phyloP scores from a whole-genome alignment of 2,329 filamentous ascomycete genomes.

The Hypoxylon sp. region DNA sequence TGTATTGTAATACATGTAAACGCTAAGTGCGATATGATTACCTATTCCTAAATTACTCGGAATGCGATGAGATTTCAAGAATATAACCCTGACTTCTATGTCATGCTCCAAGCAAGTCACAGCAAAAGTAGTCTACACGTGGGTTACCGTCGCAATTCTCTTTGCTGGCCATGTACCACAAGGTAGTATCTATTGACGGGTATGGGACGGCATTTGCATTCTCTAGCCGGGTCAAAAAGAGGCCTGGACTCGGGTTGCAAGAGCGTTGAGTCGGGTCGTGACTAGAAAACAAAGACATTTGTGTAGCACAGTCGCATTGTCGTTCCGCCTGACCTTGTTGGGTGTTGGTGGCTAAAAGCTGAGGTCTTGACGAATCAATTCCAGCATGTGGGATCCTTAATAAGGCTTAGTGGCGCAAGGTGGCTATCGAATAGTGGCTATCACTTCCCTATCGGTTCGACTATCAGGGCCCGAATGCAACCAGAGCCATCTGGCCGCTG shows the following conservation, averaged over 20 bases:
- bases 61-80: neutral
- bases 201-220: constrained; percentile 9
- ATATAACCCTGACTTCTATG: neutral
- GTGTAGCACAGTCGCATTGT: constrained; percentile 21
- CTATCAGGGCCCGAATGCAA: neutral
- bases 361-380: constrained; percentile 34
- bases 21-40: neutral
- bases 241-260: constrained; percentile 5
- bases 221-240: constrained; percentile 8
- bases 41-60: neutral
- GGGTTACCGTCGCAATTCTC: constrained; percentile 1
- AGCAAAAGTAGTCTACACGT: constrained; percentile 19
- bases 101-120: constrained; percentile 8
- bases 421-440: constrained; percentile 18
- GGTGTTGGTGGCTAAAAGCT: constrained; percentile 4
- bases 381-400: constrained; percentile 36
- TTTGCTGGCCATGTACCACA: constrained; percentile 6
- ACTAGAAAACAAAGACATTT: constrained; percentile 10
- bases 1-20: neutral
- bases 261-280: constrained; percentile 12
- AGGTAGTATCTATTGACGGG: neutral
- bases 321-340: constrained; percentile 12
- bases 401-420: constrained; percentile 25
- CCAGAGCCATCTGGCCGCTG: constrained; percentile 24
- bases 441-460: constrained; percentile 20